Evolutionary conservation across 2,329 filamentous ascomycete genomes (phyloP).

Genomic region (Pestalotiopsis sp.): DNA sequence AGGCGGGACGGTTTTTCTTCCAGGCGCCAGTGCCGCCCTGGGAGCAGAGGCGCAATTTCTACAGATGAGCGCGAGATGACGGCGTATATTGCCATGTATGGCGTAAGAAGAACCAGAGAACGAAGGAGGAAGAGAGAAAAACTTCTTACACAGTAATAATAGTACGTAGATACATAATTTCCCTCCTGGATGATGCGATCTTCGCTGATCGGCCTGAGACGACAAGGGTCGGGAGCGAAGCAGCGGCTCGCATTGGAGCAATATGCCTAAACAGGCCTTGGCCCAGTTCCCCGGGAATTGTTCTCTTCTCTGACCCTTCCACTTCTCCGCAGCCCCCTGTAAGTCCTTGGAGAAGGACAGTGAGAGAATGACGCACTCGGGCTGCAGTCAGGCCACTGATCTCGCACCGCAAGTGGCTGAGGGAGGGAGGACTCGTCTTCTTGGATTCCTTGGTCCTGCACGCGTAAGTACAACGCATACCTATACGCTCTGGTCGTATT

Average conservation of each 20-base stretch:
- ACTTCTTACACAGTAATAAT: not conserved
- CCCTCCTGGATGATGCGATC: not conserved
- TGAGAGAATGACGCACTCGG: not conserved
- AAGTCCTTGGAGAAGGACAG: conserved; percentile 1
- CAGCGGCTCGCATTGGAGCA: not conserved
- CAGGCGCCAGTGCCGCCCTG: not conserved
- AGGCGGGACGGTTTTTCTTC: too few species aligned
- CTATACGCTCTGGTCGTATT: not conserved
- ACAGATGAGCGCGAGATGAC: not conserved
- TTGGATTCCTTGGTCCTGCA: not conserved
- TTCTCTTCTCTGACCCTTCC: not conserved
- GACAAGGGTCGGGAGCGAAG: not conserved
- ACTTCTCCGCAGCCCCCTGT: not conserved
- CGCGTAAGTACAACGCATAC: not conserved
- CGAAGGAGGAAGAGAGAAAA: too few species aligned
- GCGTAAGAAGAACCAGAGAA: too few species aligned
- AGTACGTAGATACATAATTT: not conserved
- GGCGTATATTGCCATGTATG: not conserved
- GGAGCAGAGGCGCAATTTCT: not conserved
- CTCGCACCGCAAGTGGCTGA: not conserved
- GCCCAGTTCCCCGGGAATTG: conserved; percentile 6
- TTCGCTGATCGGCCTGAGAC: not conserved
- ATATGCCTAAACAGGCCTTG: conserved; percentile 1
- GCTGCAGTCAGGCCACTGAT: not conserved
- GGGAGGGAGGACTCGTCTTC: not conserved